Evolutionary conservation across 1,284 basidiomycete genomes (phyloP).

Genomic region (Peniophora sp.): DNA sequence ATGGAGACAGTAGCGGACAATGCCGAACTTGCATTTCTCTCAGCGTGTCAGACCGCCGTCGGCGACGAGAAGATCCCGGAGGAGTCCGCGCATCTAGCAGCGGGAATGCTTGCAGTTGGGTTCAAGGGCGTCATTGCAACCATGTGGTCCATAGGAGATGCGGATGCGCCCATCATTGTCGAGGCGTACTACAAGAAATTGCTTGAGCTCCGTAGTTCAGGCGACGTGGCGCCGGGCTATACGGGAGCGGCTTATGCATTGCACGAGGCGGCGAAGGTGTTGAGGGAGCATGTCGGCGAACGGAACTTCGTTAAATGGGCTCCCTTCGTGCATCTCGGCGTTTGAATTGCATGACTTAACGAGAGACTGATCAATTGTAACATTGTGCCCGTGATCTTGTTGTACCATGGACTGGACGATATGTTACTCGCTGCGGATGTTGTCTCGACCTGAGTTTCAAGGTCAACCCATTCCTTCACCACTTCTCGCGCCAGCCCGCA

Average conservation of each 20-base stretch:
- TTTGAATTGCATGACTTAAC: no score
- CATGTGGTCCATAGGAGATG: conserved; percentile 17
- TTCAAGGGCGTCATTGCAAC: conserved; percentile 14
- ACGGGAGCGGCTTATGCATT: neutral
- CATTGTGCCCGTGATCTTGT: no score
- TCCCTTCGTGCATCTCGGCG: neutral
- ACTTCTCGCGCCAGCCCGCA: no score
- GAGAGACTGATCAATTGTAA: no score
- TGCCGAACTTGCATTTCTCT: conserved; percentile 8
- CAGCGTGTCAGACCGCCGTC: conserved; percentile 17
- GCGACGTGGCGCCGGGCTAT: neutral
- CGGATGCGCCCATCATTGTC: conserved; percentile 7
- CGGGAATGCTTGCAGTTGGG: conserved; percentile 16
- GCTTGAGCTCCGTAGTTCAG: neutral
- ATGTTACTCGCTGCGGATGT: no score
- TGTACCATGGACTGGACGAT: no score
- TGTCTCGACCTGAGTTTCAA: no score
- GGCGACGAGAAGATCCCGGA: conserved; percentile 12
- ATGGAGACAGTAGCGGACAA: neutral
- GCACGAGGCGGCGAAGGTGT: conserved; percentile 1
- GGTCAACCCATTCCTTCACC: no score
- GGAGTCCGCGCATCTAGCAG: conserved; percentile 16
- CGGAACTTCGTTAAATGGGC: neutral
- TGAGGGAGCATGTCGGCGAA: neutral
- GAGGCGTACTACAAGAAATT: conserved; percentile 4